Evolutionary conservation across 2,329 filamentous ascomycete genomes (phyloP).

Genomic region (Sphaerulina musiva): DNA sequence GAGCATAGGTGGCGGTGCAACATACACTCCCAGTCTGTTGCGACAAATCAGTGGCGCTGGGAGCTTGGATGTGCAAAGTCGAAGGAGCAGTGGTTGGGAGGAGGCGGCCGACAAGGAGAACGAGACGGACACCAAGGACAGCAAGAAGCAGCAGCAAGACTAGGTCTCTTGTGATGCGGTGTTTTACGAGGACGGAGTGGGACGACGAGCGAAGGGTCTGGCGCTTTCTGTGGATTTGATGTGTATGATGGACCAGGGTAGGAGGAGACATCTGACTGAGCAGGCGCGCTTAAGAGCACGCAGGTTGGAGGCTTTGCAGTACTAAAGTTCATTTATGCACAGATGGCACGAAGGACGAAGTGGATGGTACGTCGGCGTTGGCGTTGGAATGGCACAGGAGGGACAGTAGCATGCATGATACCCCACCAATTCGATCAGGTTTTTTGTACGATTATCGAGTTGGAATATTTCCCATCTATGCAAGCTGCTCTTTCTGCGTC

Average conservation of each 20-base stretch:
- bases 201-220: background rate
- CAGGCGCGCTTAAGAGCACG: conserved; percentile 1
- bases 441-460: background rate
- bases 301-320: background rate
- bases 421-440: background rate
- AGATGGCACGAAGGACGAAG: background rate
- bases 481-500: too few relatives aligned
- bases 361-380: background rate
- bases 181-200: background rate
- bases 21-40: conserved; percentile 47
- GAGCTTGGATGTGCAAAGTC: conserved; percentile 13
- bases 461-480: background rate
- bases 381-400: background rate
- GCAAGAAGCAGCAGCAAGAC: conserved; percentile 9
- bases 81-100: conserved; percentile 18
- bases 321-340: background rate
- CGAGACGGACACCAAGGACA: conserved; percentile 5
- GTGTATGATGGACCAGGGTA: background rate
- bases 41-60: conserved; percentile 18
- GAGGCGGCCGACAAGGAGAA: conserved; percentile 6
- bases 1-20: conserved; percentile 59
- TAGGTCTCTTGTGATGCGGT: conserved; percentile 9
- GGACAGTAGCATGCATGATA: background rate
- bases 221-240: conserved; percentile 1
- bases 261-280: background rate